Evolutionary conservation across 371 early-diverging fungal genomes (phyloP).

Genomic region (Mortierella polycephala): DNA sequence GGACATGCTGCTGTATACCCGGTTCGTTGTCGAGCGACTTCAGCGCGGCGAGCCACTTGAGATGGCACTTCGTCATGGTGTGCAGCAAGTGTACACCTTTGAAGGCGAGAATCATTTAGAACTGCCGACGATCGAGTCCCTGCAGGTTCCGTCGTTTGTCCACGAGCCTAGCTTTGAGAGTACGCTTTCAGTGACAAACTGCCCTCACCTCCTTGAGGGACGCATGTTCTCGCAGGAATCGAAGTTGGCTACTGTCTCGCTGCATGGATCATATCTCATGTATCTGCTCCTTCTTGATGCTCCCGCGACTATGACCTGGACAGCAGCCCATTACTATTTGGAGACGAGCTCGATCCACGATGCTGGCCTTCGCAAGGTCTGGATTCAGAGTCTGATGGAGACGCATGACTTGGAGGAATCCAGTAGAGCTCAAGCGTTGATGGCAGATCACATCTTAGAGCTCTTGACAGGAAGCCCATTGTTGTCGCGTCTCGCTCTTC

Average conservation of each 20-base stretch:
- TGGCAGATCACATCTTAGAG: slow-evolving; percentile 42
- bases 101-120: slow-evolving; percentile 28
- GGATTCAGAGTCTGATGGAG: slow-evolving; percentile 62
- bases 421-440: slow-evolving; percentile 38
- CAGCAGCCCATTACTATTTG: slow-evolving; percentile 68
- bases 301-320: slow-evolving; percentile 53
- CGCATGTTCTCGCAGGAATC: slow-evolving; percentile 66
- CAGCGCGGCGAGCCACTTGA: slow-evolving; percentile 72
- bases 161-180: slow-evolving; percentile 28
- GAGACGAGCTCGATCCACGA: slow-evolving; percentile 63
- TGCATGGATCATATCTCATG: slow-evolving; percentile 72
- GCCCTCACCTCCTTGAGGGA: slow-evolving; percentile 69
- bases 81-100: slow-evolving; percentile 66
- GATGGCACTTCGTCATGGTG: slow-evolving; percentile 63
- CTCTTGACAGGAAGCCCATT: slow-evolving; percentile 33
- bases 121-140: slow-evolving; percentile 18
- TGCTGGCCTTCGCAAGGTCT: slow-evolving; percentile 58
- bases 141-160: slow-evolving; percentile 42
- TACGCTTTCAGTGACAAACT: slow-evolving; percentile 61
- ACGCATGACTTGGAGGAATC: slow-evolving; percentile 29
- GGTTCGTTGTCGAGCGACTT: slow-evolving; percentile 71
- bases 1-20: slow-evolving; percentile 65
- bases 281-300: slow-evolving; percentile 56
- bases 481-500: slow-evolving; percentile 25
- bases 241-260: slow-evolving; percentile 62